phyloP scores from a whole-genome alignment of 2,329 filamentous ascomycete species.

The Fusarium continuum region DNA sequence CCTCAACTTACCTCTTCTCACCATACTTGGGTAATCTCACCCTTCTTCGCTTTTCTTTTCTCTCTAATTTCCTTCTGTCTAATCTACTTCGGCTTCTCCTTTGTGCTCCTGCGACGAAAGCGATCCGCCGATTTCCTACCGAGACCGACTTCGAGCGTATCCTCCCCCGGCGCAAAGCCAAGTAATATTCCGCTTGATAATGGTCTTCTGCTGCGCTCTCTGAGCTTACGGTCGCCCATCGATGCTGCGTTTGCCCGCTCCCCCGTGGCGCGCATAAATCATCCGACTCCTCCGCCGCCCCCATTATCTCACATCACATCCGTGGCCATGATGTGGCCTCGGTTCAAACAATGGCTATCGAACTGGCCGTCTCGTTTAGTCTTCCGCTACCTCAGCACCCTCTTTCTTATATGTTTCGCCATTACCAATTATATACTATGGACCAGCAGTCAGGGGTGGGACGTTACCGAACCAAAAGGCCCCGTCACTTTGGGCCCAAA shows the following conservation, averaged over 20 bases:
- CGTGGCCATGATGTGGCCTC: slow-evolving; percentile 39
- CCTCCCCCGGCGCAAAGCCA: slow-evolving; percentile 12
- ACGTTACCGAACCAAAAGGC: slow-evolving; percentile 35
- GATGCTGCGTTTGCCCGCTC: slow-evolving; percentile 38
- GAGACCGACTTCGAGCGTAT: slow-evolving; percentile 14
- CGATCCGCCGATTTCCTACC: slow-evolving; percentile 26
- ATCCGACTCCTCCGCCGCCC: slow-evolving; percentile 23
- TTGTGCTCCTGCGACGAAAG: slow-evolving; percentile 1
- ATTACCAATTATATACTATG: slow-evolving; percentile 47
- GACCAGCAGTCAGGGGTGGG: slow-evolving; percentile 43
- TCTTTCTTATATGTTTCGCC: slow-evolving; percentile 40
- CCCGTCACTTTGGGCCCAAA: slow-evolving; percentile 40
- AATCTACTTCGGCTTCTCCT: neutral
- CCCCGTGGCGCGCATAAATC: slow-evolving; percentile 39
- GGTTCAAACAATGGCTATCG: slow-evolving; percentile 41
- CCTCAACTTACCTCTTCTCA: slow-evolving; percentile 21
- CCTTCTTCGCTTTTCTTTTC: neutral
- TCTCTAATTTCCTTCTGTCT: neutral
- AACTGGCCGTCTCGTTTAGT: slow-evolving; percentile 44
- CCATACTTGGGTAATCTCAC: slow-evolving; percentile 4
- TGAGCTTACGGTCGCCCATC: slow-evolving; percentile 31
- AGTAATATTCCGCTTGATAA: slow-evolving; percentile 29
- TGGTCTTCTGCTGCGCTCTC: slow-evolving; percentile 28
- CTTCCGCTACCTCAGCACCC: slow-evolving; percentile 43
- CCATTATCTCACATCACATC: slow-evolving; percentile 18